Percentiles rank a stretch among this genome's conserved stretches.
These are phyloP conservation scores for Mucor saturninus DNA, from an alignment of 371 early-diverging fungal species.

Conservation along the genomic window DNA sequence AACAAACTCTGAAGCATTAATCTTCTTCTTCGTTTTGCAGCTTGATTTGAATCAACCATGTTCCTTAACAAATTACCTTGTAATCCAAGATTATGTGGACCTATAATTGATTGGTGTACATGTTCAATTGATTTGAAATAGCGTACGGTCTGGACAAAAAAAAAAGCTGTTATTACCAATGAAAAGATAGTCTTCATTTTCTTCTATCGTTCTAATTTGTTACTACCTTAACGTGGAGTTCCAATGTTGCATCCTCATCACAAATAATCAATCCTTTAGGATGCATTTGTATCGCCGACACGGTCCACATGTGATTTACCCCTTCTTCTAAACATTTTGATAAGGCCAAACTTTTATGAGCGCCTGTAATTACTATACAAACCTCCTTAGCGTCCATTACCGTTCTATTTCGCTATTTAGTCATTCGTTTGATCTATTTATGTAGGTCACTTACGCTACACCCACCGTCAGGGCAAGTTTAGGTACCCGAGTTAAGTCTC, in stretches of 20 bases:
- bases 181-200: background rate
- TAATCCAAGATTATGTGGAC: constrained; percentile 78
- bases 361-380: constrained; percentile 85
- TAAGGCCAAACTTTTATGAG: constrained; percentile 76
- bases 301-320: constrained; percentile 93
- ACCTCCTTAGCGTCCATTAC: constrained; percentile 90
- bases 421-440: background rate
- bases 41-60: constrained; percentile 49
- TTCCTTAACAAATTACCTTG: constrained; percentile 61
- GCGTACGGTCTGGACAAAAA: constrained; percentile 76
- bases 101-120: constrained; percentile 83
- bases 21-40: constrained; percentile 45
- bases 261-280: constrained; percentile 87
- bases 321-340: constrained; percentile 88
- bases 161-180: background rate
- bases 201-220: background rate
- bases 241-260: constrained; percentile 90
- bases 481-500: constrained; percentile 87
- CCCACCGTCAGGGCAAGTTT: constrained; percentile 91
- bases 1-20: constrained; percentile 48
- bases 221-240: constrained; percentile 81
- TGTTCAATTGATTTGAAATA: constrained; percentile 91
- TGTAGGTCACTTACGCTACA: constrained; percentile 65
- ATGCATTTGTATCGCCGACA: constrained; percentile 87
- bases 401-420: constrained; percentile 52